These are phyloP conservation scores for Colletotrichum cuscutae DNA, from an alignment of 2,329 filamentous ascomycete species.

Conservation along the genomic window DNA sequence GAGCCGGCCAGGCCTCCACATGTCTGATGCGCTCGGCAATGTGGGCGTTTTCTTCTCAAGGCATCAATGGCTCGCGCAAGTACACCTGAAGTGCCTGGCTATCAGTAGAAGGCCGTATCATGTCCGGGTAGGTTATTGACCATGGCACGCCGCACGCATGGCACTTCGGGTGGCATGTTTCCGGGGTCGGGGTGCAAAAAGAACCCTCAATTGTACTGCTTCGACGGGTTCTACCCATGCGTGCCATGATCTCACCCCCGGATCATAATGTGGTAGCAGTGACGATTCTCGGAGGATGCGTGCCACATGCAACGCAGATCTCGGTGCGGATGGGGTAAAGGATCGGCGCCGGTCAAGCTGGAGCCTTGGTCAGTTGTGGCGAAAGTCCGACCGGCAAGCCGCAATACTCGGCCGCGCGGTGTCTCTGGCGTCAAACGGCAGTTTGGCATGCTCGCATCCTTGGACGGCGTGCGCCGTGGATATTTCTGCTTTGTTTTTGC, in stretches of 20 bases:
- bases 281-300: constrained; percentile 13
- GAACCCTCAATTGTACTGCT: neutral
- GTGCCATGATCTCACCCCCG: constrained; percentile 19
- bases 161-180: neutral
- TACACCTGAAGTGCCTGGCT: neutral
- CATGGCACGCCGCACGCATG: neutral
- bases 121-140: neutral
- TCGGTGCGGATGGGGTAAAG: constrained; percentile 15
- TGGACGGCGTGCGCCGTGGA: neutral
- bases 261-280: constrained; percentile 25
- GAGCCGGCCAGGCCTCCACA: neutral
- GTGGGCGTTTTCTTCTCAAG: neutral
- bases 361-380: constrained; percentile 14
- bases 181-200: neutral
- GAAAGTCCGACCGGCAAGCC: constrained; percentile 18
- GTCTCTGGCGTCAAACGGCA: neutral
- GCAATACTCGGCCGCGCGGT: constrained; percentile 1
- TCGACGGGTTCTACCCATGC: neutral
- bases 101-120: neutral
- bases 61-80: neutral
- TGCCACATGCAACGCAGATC: constrained; percentile 19
- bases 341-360: constrained; percentile 26
- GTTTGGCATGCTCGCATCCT: constrained; percentile 5
- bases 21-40: neutral
- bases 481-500: neutral